These are phyloP conservation scores for Mimosa bimucronata DNA, from an alignment of 306 rosid genomes.

Conservation along the genomic window DNA sequence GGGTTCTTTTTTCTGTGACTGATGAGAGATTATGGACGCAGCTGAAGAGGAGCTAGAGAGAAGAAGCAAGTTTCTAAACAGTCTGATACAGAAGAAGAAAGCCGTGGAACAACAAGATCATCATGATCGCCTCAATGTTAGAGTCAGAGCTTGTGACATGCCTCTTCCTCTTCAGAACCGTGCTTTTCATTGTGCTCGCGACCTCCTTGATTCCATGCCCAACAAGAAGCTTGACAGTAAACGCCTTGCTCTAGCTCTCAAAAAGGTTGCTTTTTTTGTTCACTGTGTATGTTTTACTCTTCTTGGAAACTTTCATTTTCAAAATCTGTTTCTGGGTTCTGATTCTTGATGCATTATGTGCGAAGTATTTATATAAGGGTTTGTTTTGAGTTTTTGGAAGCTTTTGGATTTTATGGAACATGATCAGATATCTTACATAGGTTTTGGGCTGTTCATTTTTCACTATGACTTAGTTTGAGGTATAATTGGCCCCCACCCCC, in stretches of 20 bases:
- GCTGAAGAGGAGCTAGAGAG: slow-evolving; percentile 91
- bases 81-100: slow-evolving; percentile 87
- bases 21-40: slow-evolving; percentile 63
- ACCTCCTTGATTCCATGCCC: slow-evolving; percentile 79
- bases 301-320: neutral
- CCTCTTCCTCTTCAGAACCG: slow-evolving; percentile 67
- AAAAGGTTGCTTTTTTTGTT: slow-evolving; percentile 57
- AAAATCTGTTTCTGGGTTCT: no score
- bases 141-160: slow-evolving; percentile 84
- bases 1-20: slow-evolving; percentile 13
- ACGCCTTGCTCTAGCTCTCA: slow-evolving; percentile 79
- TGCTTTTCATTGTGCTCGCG: slow-evolving; percentile 78
- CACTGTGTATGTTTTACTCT: no score
- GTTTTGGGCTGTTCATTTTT: neutral
- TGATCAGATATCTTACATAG: neutral
- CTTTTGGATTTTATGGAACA: no score
- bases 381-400: slow-evolving; percentile 16
- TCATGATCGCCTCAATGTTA: slow-evolving; percentile 53
- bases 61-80: slow-evolving; percentile 74
- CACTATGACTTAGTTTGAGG: neutral
- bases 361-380: no score
- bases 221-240: slow-evolving; percentile 85
- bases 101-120: slow-evolving; percentile 65
- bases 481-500: neutral
- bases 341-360: no score